Evolutionary conservation across 2,329 filamentous ascomycete genomes (phyloP).

Genomic region (Fusarium agapanthi): DNA sequence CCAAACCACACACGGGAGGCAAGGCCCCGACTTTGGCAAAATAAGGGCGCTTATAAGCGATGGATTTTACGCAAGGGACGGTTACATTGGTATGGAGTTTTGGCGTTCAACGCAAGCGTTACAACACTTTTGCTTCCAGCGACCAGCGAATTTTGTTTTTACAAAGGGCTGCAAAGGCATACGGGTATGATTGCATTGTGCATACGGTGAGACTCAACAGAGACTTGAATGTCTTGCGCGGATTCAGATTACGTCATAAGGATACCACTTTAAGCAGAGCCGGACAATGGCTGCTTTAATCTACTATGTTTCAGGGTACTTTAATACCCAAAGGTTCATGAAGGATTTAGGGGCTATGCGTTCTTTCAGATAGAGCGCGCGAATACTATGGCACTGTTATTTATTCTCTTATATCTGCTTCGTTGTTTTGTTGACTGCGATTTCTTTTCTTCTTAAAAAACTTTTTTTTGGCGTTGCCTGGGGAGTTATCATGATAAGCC

Average conservation of each 20-base stretch:
- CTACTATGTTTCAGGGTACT: background rate
- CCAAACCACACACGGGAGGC: conserved; percentile 33
- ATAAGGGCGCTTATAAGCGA: conserved; percentile 13
- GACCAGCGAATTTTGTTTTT: conserved; percentile 9
- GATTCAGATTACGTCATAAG: conserved; percentile 34
- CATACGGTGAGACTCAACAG: conserved; percentile 11
- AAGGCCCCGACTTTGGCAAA: conserved; percentile 11
- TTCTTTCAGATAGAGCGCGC: background rate
- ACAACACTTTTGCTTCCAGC: conserved; percentile 14
- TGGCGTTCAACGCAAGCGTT: conserved; percentile 22
- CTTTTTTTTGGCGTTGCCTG: background rate
- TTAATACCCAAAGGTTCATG: background rate
- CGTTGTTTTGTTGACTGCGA: background rate
- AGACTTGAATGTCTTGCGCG: conserved; percentile 20
- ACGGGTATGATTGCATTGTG: conserved; percentile 25
- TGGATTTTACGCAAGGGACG: conserved; percentile 14
- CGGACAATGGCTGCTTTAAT: conserved; percentile 2
- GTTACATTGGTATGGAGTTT: conserved; percentile 31
- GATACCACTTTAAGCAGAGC: conserved; percentile 35
- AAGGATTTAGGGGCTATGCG: background rate
- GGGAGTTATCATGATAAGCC: conserved; percentile 5
- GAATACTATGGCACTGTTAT: background rate
- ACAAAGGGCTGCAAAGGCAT: conserved; percentile 18
- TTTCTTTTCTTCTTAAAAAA: too few relatives aligned
- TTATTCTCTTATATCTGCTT: background rate